Percentiles rank a stretch among this genome's conserved stretches.
Evolutionary conservation across 805 yeast genomes (phyloP).

Genomic region (Metschnikowia kunwiensis): DNA sequence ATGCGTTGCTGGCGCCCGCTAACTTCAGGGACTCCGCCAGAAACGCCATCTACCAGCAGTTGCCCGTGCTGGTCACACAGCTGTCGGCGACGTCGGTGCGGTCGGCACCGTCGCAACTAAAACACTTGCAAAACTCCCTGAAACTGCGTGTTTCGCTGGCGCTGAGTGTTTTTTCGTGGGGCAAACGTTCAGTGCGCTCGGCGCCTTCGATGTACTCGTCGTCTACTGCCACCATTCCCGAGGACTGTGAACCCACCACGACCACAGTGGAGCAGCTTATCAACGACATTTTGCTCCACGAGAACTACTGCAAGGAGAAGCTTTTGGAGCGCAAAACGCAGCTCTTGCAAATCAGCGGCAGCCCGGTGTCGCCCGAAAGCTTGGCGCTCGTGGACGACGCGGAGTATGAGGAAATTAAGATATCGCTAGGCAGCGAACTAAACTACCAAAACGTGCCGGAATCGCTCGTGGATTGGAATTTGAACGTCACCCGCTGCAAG

Average conservation of each 20-base stretch:
- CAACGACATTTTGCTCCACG: slow-evolving; percentile 40
- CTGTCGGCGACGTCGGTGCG: slow-evolving; percentile 34
- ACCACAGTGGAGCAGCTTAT: slow-evolving; percentile 43
- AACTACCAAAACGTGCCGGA: slow-evolving; percentile 39
- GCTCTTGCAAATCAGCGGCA: not conserved
- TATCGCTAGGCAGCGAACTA: slow-evolving; percentile 40
- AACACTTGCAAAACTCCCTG: slow-evolving; percentile 17
- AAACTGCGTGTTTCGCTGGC: slow-evolving; percentile 34
- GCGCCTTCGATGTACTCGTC: slow-evolving; percentile 43
- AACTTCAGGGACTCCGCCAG: slow-evolving; percentile 43
- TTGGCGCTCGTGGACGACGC: slow-evolving; percentile 12
- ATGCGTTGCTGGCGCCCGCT: slow-evolving; percentile 30
- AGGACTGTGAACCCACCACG: slow-evolving; percentile 41
- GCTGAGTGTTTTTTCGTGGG: slow-evolving; percentile 36
- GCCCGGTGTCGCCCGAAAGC: not conserved
- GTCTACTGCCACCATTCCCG: slow-evolving; percentile 45
- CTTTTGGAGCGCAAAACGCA: slow-evolving; percentile 10
- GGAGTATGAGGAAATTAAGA: slow-evolving; percentile 31
- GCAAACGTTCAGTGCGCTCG: slow-evolving; percentile 38
- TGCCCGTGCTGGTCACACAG: slow-evolving; percentile 24
- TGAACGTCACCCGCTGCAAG: slow-evolving; percentile 48
- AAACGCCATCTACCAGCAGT: slow-evolving; percentile 42
- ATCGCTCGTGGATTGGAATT: slow-evolving; percentile 49
- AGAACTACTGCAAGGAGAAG: slow-evolving; percentile 25
- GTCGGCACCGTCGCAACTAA: slow-evolving; percentile 38